Base-by-base conservation (phyloP, 2,329 filamentous ascomycete species). In the Phyllosticta citriasiana region DNA sequence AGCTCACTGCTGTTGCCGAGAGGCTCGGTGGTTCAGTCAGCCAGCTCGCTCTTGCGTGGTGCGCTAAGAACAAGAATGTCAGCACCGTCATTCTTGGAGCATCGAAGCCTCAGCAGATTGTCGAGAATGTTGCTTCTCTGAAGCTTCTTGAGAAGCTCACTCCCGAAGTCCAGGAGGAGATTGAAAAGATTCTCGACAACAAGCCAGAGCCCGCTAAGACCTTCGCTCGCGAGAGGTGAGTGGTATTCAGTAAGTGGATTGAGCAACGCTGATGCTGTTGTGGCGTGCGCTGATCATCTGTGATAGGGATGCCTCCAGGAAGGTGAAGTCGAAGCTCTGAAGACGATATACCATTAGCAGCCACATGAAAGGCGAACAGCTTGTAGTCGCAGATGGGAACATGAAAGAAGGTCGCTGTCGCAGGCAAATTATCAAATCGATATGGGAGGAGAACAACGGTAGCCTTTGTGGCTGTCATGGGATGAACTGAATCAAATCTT, bases 21-120 rank as follows among this genome's bases (percentile, higher is more conserved):
- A 76, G 72, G 68, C 72, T 81, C 2, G 79, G 76, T 60, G 78
- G 73, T 62, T 79, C 69, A 33, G 75, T 74, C 8, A 71, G 79
- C 3, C 80, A 83, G 62, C 76, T 86, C 7, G 77, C 81, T n/a
- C 74, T 85, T 35, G 83, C 83, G 0, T 86, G 83, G 83, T 75
- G 74, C 55, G 75, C 82, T 27, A 84, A 81, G 73, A 85, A 86
- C 69, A 74, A 77, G 33, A 80, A 84, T 62, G 83, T 85, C 58
- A 76, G 73, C 65, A 81, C 79, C 0, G 80, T 84, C 66, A 84
- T 84, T 58, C 75, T 82, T 8, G 81, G 82, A 53, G 78, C 78
- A 3, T 79, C 77, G 22, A 80, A 80, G 70, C 72, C 76, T 27
- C 67, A 77, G 65, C 78, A 80, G 70, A 75, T 80, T 59, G 72